Conservation (phyloP, 352 stramenopile genomes). For the Phytophthora parvispora region DNA sequence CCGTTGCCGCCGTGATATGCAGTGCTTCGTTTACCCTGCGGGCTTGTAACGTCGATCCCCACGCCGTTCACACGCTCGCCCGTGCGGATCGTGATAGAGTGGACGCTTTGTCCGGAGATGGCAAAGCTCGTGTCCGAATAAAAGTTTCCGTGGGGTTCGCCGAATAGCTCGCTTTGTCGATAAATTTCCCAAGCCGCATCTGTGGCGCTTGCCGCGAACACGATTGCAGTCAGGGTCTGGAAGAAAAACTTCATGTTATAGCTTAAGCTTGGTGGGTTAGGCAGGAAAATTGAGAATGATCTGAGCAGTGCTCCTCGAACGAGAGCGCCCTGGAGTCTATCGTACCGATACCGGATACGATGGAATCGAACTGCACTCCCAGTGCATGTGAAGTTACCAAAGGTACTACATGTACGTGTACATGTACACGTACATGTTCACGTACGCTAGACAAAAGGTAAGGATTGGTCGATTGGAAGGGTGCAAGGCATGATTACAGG, state of each 20-base stretch:
- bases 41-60: neutral
- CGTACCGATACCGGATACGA: too few relatives aligned
- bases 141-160: neutral
- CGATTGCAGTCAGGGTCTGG: neutral
- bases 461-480: too few relatives aligned
- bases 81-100: neutral
- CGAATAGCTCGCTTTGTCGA: neutral
- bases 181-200: neutral
- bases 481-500: too few relatives aligned
- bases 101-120: neutral
- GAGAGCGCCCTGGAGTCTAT: too few relatives aligned
- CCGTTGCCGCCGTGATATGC: neutral
- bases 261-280: neutral
- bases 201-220: neutral
- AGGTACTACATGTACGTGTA: too few relatives aligned
- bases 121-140: neutral
- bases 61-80: neutral
- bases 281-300: neutral
- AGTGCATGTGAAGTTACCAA: too few relatives aligned
- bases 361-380: too few relatives aligned
- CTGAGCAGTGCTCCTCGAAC: too few relatives aligned
- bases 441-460: too few relatives aligned
- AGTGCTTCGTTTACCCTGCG: neutral
- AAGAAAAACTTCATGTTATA: neutral
- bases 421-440: too few relatives aligned